phyloP scores from a whole-genome alignment of 73 alveolate species.

The Breviolum minutum region DNA sequence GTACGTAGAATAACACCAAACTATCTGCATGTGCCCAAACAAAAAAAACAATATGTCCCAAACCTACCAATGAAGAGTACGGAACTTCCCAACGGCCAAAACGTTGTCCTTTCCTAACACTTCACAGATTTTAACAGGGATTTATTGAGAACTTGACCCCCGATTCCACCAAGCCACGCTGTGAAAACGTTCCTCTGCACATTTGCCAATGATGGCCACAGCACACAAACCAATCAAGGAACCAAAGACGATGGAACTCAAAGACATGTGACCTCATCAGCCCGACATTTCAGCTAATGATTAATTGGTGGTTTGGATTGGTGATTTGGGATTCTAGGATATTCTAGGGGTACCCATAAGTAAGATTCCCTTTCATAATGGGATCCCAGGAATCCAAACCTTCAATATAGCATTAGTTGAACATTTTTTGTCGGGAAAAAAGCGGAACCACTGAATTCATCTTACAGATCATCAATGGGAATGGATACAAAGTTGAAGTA shows the following conservation, averaged over 20 bases:
- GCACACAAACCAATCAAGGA: constrained; percentile 41
- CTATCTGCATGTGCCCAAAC: too few relatives aligned
- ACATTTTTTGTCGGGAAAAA: too few relatives aligned
- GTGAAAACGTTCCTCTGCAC: constrained; percentile 91
- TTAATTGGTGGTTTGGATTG: too few relatives aligned
- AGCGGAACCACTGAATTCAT: too few relatives aligned
- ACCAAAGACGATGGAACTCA: constrained; percentile 68
- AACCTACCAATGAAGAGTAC: not conserved
- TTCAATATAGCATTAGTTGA: too few relatives aligned
- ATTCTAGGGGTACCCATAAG: too few relatives aligned
- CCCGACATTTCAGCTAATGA: not conserved
- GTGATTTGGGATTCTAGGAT: too few relatives aligned
- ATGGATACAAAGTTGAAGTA: too few relatives aligned
- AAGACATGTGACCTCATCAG: constrained; percentile 72
- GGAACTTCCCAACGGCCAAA: not conserved
- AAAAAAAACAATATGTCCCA: not conserved
- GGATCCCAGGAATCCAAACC: too few relatives aligned
- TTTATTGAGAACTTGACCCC: not conserved
- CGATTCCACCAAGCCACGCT: constrained; percentile 18
- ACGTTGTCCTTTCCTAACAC: not conserved
- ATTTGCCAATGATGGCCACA: constrained; percentile 67
- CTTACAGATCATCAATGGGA: too few relatives aligned
- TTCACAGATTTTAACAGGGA: not conserved
- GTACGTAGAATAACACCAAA: too few relatives aligned
- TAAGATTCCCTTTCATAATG: too few relatives aligned